Percentiles rank a stretch among this genome's conserved stretches.
Conservation (phyloP, 352 stramenopile species). For the Globisporangium ultimum region DNA sequence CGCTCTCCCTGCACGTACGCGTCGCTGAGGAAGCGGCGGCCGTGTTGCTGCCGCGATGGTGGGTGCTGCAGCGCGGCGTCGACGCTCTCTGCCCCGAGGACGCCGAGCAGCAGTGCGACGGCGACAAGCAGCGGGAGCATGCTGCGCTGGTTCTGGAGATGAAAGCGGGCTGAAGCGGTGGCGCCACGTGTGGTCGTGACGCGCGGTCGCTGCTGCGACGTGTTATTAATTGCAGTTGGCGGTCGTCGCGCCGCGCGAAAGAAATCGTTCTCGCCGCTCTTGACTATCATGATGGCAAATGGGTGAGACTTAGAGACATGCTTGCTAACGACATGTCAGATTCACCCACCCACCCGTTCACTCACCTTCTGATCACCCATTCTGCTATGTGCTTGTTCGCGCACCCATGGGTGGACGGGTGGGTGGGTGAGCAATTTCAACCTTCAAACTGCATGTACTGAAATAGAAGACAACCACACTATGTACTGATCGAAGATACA, state of each 20-base stretch:
- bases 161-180: neutral
- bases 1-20: constrained; percentile 25
- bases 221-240: too few relatives aligned
- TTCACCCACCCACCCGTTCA: neutral
- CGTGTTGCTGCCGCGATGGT: neutral
- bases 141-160: neutral
- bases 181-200: too few relatives aligned
- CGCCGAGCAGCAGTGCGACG: neutral
- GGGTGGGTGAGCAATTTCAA: too few relatives aligned
- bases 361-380: neutral
- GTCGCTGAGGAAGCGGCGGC: constrained; percentile 21
- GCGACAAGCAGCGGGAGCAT: neutral
- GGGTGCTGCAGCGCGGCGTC: neutral
- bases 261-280: too few relatives aligned
- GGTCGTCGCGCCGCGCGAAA: too few relatives aligned
- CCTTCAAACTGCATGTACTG: too few relatives aligned
- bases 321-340: neutral
- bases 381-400: too few relatives aligned
- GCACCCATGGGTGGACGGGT: too few relatives aligned
- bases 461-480: too few relatives aligned
- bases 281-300: neutral
- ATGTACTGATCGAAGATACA: too few relatives aligned
- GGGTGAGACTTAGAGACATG: neutral
- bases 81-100: neutral
- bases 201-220: too few relatives aligned